These are phyloP conservation scores for Platanus orientalis DNA, from an alignment of 164 flowering plant species.

Conservation along the genomic window DNA sequence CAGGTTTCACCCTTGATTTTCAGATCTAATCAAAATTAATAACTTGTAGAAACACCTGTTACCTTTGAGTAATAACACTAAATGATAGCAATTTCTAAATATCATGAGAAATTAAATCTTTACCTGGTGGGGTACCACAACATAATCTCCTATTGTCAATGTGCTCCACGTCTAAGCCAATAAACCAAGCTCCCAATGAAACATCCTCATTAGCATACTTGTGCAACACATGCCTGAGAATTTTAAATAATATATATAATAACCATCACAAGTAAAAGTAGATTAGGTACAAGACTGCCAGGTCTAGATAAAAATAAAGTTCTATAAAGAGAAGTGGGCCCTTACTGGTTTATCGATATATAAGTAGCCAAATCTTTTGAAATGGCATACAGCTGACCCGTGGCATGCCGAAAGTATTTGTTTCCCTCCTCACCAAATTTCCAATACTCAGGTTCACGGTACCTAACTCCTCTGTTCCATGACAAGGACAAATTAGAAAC, in stretches of 20 bases:
- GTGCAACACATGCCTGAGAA: slow-evolving; percentile 77
- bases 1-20: neutral
- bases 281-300: neutral
- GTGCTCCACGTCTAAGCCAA: slow-evolving; percentile 90
- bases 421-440: slow-evolving; percentile 95
- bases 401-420: slow-evolving; percentile 96
- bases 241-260: slow-evolving; percentile 1
- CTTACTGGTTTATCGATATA: slow-evolving; percentile 84
- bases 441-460: slow-evolving; percentile 96
- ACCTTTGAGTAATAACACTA: neutral
- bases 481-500: slow-evolving; percentile 6
- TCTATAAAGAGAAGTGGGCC: neutral
- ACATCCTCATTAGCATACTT: slow-evolving; percentile 92
- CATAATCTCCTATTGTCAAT: slow-evolving; percentile 87
- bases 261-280: neutral
- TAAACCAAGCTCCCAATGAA: slow-evolving; percentile 92
- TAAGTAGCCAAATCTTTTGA: slow-evolving; percentile 84
- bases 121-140: slow-evolving; percentile 95
- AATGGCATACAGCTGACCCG: slow-evolving; percentile 91
- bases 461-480: slow-evolving; percentile 76
- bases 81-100: neutral
- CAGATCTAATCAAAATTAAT: neutral
- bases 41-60: neutral
- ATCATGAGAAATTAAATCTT: slow-evolving; percentile 1
- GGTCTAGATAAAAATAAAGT: neutral